A percentile compares a stretch with the other conserved stretches of the same genome.
Conservation (phyloP, 2,329 filamentous ascomycete genomes). For the Fulvia fulva region DNA sequence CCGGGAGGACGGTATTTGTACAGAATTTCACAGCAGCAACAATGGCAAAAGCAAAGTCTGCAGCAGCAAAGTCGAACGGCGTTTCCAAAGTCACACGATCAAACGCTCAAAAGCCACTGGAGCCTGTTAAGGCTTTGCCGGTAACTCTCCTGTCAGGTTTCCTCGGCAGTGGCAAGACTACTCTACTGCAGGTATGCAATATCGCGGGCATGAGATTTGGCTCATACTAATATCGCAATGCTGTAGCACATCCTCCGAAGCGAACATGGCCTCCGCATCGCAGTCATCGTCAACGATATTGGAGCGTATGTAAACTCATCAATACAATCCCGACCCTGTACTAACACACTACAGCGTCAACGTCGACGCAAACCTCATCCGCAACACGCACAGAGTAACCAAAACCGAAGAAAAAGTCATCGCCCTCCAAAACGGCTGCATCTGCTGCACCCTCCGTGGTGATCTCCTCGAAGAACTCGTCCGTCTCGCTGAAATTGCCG, state of each 20-base stretch:
- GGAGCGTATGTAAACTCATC: conserved; percentile 25
- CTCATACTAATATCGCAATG: conserved; percentile 32
- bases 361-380: conserved; percentile 32
- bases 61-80: conserved; percentile 11
- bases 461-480: conserved; percentile 68
- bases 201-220: neutral
- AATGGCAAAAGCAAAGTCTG: conserved; percentile 20
- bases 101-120: conserved; percentile 4
- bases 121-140: conserved; percentile 42
- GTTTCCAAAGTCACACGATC: conserved; percentile 6
- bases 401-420: conserved; percentile 34
- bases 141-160: conserved; percentile 61
- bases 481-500: conserved; percentile 56
- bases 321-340: neutral
- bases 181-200: conserved; percentile 28
- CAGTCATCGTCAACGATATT: conserved; percentile 72
- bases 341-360: conserved; percentile 22
- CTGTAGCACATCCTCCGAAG: conserved; percentile 65
- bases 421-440: conserved; percentile 54
- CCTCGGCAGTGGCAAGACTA: conserved; percentile 66
- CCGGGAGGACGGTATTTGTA: neutral
- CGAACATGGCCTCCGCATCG: conserved; percentile 64
- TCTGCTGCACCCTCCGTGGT: conserved; percentile 70
- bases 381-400: conserved; percentile 29
- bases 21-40: neutral